Percentiles rank a stretch among this genome's conserved stretches.
Evolutionary conservation across 1,284 basidiomycete genomes (phyloP).

Genomic region (Trametes sp.): DNA sequence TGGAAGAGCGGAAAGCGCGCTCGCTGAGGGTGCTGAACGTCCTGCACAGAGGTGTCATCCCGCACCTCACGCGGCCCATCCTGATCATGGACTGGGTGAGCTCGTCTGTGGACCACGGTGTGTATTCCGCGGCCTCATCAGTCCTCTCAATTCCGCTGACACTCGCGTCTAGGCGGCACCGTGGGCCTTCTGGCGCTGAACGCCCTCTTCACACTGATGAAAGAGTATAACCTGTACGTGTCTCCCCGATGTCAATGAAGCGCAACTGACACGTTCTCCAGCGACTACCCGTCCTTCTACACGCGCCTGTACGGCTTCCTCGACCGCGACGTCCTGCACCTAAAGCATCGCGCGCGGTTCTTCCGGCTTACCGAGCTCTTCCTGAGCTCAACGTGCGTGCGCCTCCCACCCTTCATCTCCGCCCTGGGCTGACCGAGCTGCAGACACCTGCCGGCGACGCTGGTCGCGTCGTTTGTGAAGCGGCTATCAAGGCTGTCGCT

Average conservation of each 20-base stretch:
- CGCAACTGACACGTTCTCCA: constrained; percentile 40
- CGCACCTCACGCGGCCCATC: constrained; percentile 82
- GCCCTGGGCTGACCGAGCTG: neutral
- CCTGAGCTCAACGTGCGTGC: constrained; percentile 84
- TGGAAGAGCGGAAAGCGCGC: constrained; percentile 51
- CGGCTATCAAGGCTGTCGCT: constrained; percentile 87
- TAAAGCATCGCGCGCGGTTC: constrained; percentile 93
- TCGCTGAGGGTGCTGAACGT: constrained; percentile 75
- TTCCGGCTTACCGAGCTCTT: constrained; percentile 94
- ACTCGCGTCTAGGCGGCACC: constrained; percentile 69
- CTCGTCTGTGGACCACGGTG: constrained; percentile 85
- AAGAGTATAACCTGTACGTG: constrained; percentile 90
- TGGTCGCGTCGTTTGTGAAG: constrained; percentile 96
- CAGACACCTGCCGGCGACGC: constrained; percentile 86
- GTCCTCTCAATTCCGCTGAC: neutral
- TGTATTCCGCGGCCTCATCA: constrained; percentile 26
- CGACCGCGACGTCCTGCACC: constrained; percentile 87
- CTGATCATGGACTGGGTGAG: constrained; percentile 96
- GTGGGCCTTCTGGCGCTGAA: constrained; percentile 94
- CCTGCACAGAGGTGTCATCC: constrained; percentile 86
- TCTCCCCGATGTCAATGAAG: neutral
- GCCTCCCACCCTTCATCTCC: neutral
- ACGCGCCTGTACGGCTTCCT: constrained; percentile 92
- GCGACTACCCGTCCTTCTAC: constrained; percentile 97
- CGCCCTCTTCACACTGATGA: constrained; percentile 91